These are phyloP conservation scores for Geotrichum klebahnii DNA, from an alignment of 1,139 yeast species.

Conservation along the genomic window DNA sequence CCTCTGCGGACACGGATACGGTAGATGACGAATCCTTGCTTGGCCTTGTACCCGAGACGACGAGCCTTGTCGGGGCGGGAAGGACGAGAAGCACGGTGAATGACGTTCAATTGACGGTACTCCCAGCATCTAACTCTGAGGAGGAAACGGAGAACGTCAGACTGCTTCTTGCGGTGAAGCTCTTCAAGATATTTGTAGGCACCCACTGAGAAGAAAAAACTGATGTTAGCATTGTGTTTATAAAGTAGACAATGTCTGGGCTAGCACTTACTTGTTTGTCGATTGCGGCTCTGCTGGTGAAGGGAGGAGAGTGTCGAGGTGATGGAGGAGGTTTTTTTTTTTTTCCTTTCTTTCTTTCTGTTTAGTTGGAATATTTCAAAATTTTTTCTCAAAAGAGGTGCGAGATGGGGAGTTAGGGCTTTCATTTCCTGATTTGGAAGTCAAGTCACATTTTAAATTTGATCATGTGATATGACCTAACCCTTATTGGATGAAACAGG, in stretches of 20 bases:
- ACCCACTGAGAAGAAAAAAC: conserved; percentile 60
- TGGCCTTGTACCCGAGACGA: conserved; percentile 99
- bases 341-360: not conserved
- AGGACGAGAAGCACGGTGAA: conserved; percentile 98
- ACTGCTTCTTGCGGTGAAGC: conserved; percentile 99
- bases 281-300: conserved; percentile 21
- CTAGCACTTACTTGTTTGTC: conserved; percentile 20
- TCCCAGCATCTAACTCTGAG: conserved; percentile 99
- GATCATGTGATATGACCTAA: too few species aligned
- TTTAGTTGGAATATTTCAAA: not conserved
- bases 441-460: not conserved
- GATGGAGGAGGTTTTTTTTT: conserved; percentile 1
- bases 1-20: conserved; percentile 99
- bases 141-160: conserved; percentile 97
- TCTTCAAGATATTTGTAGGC: conserved; percentile 99
- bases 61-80: conserved; percentile 99
- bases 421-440: not conserved
- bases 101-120: conserved; percentile 97
- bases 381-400: conserved; percentile 1
- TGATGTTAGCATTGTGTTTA: not conserved
- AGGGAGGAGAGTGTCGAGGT: conserved; percentile 13
- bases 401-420: not conserved
- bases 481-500: too few species aligned
- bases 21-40: conserved; percentile 98
- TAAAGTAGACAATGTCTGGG: not conserved